phyloP scores from a whole-genome alignment of 2,329 filamentous ascomycete species.

The Reticulascus tulasneorum region DNA sequence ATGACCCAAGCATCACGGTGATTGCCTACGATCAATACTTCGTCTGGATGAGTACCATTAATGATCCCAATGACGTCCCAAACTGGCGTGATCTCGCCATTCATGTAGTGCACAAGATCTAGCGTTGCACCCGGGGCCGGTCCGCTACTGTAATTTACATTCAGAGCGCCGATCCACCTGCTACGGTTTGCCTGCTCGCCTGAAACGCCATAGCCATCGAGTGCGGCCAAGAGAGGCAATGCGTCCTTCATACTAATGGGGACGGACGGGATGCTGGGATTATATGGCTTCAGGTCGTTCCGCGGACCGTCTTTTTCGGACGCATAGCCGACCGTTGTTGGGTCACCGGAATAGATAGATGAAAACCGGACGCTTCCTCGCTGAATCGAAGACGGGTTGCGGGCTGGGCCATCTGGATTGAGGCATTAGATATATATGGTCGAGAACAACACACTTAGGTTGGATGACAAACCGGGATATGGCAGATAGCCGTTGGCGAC shows the following conservation, averaged over 20 bases:
- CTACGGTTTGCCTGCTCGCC: constrained; percentile 5
- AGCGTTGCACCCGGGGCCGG: constrained; percentile 4
- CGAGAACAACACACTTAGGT: too few species aligned
- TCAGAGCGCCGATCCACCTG: constrained; percentile 5
- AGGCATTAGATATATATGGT: neutral
- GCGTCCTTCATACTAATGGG: constrained; percentile 10
- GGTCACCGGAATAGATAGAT: constrained; percentile 6
- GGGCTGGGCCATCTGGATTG: neutral
- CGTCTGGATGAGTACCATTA: constrained; percentile 33
- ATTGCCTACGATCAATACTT: constrained; percentile 46
- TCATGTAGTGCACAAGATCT: constrained; percentile 9
- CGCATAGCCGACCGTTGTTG: constrained; percentile 3
- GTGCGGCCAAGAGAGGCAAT: constrained; percentile 1
- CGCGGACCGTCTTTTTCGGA: constrained; percentile 6
- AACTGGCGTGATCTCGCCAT: constrained; percentile 2
- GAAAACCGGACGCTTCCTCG: constrained; percentile 9
- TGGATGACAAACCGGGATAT: neutral
- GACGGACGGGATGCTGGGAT: constrained; percentile 4
- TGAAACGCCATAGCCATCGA: constrained; percentile 3
- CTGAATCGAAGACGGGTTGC: constrained; percentile 9
- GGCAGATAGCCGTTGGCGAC: constrained; percentile 7
- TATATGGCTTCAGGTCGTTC: constrained; percentile 6
- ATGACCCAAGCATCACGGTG: constrained; percentile 52
- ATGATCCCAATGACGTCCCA: constrained; percentile 34
- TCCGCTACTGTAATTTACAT: constrained; percentile 9